Base-by-base conservation (phyloP, 2,329 filamentous ascomycete species). In the Fusarium pseudocircinatum region DNA sequence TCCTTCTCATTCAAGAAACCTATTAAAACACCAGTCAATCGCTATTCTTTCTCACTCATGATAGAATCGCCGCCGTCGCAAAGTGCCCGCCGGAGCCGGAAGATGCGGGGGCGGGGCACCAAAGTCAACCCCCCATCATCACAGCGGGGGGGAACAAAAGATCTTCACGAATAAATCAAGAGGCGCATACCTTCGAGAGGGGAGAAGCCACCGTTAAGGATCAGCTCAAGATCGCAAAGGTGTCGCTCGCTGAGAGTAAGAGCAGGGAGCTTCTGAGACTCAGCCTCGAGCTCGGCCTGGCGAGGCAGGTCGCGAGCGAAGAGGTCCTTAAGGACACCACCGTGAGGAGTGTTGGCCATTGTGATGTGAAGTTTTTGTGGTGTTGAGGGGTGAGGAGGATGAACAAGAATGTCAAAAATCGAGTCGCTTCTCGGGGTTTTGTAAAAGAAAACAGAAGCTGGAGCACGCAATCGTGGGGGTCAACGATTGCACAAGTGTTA, bases 1-100 rank as follows among this genome's bases (percentile, higher is more conserved):
- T 99, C 96, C 85, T 94, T 93, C 88, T 99, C 91, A 84, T 90
- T 97, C 93, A 99, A 93, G 88, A 99, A 99, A 80, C 95, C 94
- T 97, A 79, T 60, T 77, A 15, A 39, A 58, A 46, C 49, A 69
- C 47, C 28, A 43, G 61, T 72, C 59, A 78, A 67, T 67, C 18
- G 39, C 60, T 58, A 44, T 67, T 63, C 26, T 47, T 56, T 39
- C 50, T 56, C 52, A 32, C 37, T 67, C 54, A 67, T 54, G 43
- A 56, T 52, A 43, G n/a, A 40, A 50, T 37, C 18, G 50, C 28
- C 47, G 47, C 40, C 26, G 66, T 63, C 67, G 56, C 60, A 65
- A 74, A 67, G 42, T 42, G 39, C 50, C 22, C 50, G 40, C 39
- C 56, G 47, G 64, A 53, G 57, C 52, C 62, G 67, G 68, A 63